Conservation (phyloP, 139 green algal species). For the Chlorella vulgaris region DNA sequence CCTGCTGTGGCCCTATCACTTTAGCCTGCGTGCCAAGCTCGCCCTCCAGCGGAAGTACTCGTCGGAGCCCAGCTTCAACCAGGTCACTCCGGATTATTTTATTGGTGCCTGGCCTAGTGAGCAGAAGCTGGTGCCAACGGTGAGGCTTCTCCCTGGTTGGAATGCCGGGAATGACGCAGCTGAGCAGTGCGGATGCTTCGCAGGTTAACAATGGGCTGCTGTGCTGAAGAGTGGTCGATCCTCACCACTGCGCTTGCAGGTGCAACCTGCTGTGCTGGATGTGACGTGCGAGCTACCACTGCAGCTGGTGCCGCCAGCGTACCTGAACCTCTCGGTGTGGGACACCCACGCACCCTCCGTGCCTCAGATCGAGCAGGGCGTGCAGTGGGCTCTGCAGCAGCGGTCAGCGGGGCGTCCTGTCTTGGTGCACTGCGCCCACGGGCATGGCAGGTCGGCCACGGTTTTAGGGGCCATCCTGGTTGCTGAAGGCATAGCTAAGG, state of each 20-base stretch:
- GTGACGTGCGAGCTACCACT: slow-evolving; percentile 75
- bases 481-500: slow-evolving; percentile 16
- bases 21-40: slow-evolving; percentile 61
- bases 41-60: slow-evolving; percentile 23
- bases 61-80: slow-evolving; percentile 54
- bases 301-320: slow-evolving; percentile 48
- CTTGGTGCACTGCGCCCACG: slow-evolving; percentile 73
- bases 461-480: slow-evolving; percentile 62
- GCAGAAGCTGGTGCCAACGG: slow-evolving; percentile 48
- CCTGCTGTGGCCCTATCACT: slow-evolving; percentile 66
- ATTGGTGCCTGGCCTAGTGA: slow-evolving; percentile 49
- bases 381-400: slow-evolving; percentile 59
- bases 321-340: slow-evolving; percentile 62
- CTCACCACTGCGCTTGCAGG: too few relatives aligned
- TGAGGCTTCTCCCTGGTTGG: not conserved
- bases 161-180: too few relatives aligned
- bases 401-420: slow-evolving; percentile 35
- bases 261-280: slow-evolving; percentile 60
- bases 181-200: too few relatives aligned
- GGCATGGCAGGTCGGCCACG: slow-evolving; percentile 60
- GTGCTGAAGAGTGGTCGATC: too few relatives aligned
- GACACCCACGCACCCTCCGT: slow-evolving; percentile 55
- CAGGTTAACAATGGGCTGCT: not conserved
- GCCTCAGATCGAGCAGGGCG: slow-evolving; percentile 54
- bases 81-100: slow-evolving; percentile 40